Conservation (phyloP, 371 early-diverging fungal genomes). For the Mortierella sp. region DNA sequence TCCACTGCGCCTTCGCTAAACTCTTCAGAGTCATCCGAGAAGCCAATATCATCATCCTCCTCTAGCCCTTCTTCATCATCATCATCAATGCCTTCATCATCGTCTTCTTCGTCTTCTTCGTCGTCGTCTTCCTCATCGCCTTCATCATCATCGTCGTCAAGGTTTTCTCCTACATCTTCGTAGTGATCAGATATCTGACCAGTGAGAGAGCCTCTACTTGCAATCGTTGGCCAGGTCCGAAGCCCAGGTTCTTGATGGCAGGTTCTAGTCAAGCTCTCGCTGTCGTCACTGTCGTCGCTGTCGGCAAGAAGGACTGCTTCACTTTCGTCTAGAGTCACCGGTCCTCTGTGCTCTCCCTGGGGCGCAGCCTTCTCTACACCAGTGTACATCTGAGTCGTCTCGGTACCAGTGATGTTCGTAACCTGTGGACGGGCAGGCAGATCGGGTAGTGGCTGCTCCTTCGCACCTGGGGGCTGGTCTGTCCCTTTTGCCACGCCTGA, state of each 20-base stretch:
- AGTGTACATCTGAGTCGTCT: too few relatives aligned
- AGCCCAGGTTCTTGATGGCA: not conserved
- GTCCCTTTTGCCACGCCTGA: conserved; percentile 27
- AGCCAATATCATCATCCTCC: conserved; percentile 17
- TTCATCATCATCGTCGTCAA: conserved; percentile 28
- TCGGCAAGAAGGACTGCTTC: too few relatives aligned
- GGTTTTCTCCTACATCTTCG: conserved; percentile 23
- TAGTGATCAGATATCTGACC: conserved; percentile 36
- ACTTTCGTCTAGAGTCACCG: too few relatives aligned
- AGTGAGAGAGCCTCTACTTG: conserved; percentile 6
- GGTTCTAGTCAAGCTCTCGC: not conserved
- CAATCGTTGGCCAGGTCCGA: not conserved
- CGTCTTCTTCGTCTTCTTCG: conserved; percentile 22
- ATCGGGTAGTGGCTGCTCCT: not conserved
- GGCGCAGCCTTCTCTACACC: too few relatives aligned
- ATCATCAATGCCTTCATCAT: conserved; percentile 9
- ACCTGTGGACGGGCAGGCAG: not conserved
- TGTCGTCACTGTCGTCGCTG: too few relatives aligned
- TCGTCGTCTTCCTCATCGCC: conserved; percentile 45
- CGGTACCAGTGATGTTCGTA: too few relatives aligned
- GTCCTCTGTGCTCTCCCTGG: too few relatives aligned
- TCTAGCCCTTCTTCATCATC: too few relatives aligned
- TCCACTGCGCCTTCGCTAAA: conserved; percentile 15
- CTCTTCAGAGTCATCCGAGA: conserved; percentile 43
- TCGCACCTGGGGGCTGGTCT: conserved; percentile 9